Evolutionary conservation across 148 eudicot species (phyloP).

Genomic region (Vaccinium darrowii): DNA sequence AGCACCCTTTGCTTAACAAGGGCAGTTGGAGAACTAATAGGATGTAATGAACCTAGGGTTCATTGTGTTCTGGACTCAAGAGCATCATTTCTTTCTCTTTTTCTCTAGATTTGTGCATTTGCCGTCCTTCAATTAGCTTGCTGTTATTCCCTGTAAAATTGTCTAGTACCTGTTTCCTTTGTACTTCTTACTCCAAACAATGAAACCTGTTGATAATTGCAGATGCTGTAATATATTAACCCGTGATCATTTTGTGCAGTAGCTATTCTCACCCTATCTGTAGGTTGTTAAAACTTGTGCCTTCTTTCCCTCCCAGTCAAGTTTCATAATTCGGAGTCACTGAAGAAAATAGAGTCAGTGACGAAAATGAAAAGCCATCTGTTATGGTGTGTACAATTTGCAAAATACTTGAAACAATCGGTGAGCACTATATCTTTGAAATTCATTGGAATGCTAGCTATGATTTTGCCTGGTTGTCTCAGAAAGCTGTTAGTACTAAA

Average conservation of each 20-base stretch:
- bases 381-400: neutral
- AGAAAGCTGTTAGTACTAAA: neutral
- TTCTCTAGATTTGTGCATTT: neutral
- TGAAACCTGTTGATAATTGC: conserved; percentile 6
- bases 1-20: conserved; percentile 25
- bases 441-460: neutral
- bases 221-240: neutral
- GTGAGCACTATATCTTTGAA: neutral
- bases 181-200: neutral
- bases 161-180: neutral
- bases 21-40: conserved; percentile 12
- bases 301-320: neutral
- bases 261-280: neutral
- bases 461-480: neutral
- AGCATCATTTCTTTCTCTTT: neutral
- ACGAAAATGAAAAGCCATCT: neutral
- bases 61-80: conserved; percentile 3
- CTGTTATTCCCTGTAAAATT: conserved; percentile 9
- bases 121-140: neutral
- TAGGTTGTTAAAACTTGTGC: neutral
- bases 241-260: neutral
- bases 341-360: neutral
- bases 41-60: conserved; percentile 13
- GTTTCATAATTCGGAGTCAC: neutral
- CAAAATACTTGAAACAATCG: neutral